These are phyloP conservation scores for Solanum sparsipilum DNA, from an alignment of 257 asterid species.

Conservation along the genomic window DNA sequence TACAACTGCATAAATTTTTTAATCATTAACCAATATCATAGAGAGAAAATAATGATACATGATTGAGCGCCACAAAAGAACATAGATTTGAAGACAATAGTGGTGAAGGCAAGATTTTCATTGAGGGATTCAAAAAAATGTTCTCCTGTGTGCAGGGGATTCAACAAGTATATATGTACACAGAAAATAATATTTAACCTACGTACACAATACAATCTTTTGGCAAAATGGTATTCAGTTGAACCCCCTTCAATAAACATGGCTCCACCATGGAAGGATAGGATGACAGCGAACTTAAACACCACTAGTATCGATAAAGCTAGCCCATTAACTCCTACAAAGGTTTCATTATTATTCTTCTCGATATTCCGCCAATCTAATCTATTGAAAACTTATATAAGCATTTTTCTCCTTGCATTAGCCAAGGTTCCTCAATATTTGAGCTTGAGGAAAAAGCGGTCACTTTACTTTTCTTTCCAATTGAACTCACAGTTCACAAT, in stretches of 20 bases:
- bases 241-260: background rate
- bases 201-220: background rate
- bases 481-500: too few relatives aligned
- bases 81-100: background rate
- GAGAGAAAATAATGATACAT: background rate
- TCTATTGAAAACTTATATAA: too few relatives aligned
- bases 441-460: too few relatives aligned
- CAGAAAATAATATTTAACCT: background rate
- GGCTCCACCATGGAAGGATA: too few relatives aligned
- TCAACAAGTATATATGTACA: background rate
- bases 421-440: too few relatives aligned
- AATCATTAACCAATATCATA: background rate
- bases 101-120: background rate
- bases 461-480: too few relatives aligned
- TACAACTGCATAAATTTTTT: background rate
- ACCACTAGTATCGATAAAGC: too few relatives aligned
- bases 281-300: too few relatives aligned
- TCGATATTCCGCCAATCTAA: too few relatives aligned
- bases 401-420: too few relatives aligned
- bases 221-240: background rate
- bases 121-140: background rate
- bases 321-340: too few relatives aligned
- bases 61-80: background rate
- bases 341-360: too few relatives aligned
- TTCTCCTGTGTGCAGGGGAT: background rate